Percentiles rank a stretch among this genome's conserved stretches.
Evolutionary conservation across 495 filamentous ascomycete species (phyloP).

Genomic region (Xylaria grammica): DNA sequence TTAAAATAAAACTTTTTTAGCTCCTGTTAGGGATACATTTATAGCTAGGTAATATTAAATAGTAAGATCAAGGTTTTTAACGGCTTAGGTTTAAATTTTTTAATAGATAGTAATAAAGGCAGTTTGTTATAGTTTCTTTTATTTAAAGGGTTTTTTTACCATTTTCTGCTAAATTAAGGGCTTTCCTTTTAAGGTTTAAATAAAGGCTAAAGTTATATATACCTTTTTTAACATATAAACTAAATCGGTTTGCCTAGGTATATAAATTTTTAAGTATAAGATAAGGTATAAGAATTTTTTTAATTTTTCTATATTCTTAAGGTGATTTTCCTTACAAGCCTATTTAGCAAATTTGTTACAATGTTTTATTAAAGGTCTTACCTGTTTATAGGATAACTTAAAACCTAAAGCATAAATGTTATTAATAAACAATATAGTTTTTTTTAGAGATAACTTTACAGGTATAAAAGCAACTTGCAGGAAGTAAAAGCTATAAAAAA

Average conservation of each 20-base stretch:
- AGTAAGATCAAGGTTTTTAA: too few species aligned
- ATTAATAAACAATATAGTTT: background rate
- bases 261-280: background rate
- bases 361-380: background rate
- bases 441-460: background rate
- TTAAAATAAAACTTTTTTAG: too few species aligned
- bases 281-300: background rate
- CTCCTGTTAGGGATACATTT: too few species aligned
- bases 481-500: too few species aligned
- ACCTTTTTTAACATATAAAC: too few species aligned
- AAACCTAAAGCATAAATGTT: background rate
- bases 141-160: background rate
- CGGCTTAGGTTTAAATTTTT: constrained; percentile 7
- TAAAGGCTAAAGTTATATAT: too few species aligned
- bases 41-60: too few species aligned
- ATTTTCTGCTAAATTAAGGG: too few species aligned
- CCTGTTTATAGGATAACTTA: too few species aligned
- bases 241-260: too few species aligned
- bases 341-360: background rate
- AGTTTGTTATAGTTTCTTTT: background rate
- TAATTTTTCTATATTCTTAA: background rate
- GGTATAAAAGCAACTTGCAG: background rate
- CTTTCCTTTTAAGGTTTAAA: too few species aligned
- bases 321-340: background rate
- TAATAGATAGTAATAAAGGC: background rate